These are phyloP conservation scores for Candida vartiovaarae DNA, from an alignment of 805 yeast species.

Conservation along the genomic window DNA sequence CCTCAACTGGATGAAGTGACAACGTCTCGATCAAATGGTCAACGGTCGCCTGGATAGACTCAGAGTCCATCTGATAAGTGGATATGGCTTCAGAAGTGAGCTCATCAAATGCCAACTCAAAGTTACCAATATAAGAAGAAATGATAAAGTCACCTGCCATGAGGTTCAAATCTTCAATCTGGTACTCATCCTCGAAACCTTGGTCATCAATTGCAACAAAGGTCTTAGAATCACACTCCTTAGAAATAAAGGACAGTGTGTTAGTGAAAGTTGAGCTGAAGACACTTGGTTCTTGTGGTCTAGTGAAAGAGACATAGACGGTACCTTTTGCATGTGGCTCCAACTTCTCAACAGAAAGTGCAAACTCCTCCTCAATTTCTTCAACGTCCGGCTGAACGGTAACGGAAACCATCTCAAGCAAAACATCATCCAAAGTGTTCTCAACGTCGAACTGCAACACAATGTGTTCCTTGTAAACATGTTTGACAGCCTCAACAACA, in stretches of 20 bases:
- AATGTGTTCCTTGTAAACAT: constrained; percentile 65
- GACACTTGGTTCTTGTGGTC: constrained; percentile 41
- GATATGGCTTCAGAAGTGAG: constrained; percentile 54
- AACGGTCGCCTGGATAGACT: constrained; percentile 49
- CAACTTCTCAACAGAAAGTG: constrained; percentile 66
- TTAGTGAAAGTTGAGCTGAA: constrained; percentile 51
- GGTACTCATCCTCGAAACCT: constrained; percentile 92
- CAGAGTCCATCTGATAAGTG: constrained; percentile 54
- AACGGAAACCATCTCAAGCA: constrained; percentile 71
- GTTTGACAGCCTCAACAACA: constrained; percentile 79
- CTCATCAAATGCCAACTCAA: constrained; percentile 68
- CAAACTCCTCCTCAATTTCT: constrained; percentile 54
- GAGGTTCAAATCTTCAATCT: constrained; percentile 71
- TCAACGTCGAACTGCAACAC: constrained; percentile 77
- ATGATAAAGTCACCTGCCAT: constrained; percentile 74
- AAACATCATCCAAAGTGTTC: constrained; percentile 75
- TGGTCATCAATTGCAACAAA: constrained; percentile 58
- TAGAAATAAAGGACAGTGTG: constrained; percentile 64
- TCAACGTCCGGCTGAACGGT: constrained; percentile 52
- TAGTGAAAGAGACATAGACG: constrained; percentile 68
- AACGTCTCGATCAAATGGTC: constrained; percentile 44
- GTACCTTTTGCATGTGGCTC: constrained; percentile 66
- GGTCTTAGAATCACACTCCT: constrained; percentile 71
- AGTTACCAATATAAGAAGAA: constrained; percentile 74
- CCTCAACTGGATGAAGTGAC: constrained; percentile 68